Conservation (phyloP, 495 filamentous ascomycete genomes). For the Monascus purpureus region DNA sequence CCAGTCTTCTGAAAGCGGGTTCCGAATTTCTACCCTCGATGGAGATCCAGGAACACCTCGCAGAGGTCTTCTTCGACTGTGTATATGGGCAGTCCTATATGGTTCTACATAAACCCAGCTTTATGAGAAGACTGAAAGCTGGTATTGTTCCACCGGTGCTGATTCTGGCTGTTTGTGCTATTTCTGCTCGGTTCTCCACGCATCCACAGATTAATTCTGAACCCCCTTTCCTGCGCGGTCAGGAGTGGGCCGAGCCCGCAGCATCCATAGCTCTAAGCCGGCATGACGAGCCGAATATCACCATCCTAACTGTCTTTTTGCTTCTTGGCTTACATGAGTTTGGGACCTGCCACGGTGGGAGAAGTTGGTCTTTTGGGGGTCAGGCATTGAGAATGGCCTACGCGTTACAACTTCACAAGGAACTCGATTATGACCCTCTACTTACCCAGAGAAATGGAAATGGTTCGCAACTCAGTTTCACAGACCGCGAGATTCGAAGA, state of each 20-base stretch:
- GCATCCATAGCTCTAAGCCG: slow-evolving; percentile 70
- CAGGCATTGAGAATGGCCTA: slow-evolving; percentile 96
- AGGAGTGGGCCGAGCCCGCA: slow-evolving; percentile 76
- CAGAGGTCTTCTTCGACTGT: slow-evolving; percentile 92
- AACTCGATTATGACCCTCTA: slow-evolving; percentile 76
- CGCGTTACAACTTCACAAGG: slow-evolving; percentile 84
- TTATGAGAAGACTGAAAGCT: slow-evolving; percentile 67
- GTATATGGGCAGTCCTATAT: slow-evolving; percentile 93
- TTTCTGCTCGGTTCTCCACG: slow-evolving; percentile 88
- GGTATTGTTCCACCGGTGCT: slow-evolving; percentile 70
- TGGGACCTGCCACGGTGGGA: slow-evolving; percentile 88
- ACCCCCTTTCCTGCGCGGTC: slow-evolving; percentile 80
- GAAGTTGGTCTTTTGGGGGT: slow-evolving; percentile 89
- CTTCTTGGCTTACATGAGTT: slow-evolving; percentile 90
- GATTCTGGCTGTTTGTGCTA: slow-evolving; percentile 80
- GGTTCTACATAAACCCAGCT: slow-evolving; percentile 92
- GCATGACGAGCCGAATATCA: slow-evolving; percentile 93
- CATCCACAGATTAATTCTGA: slow-evolving; percentile 75
- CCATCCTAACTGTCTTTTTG: slow-evolving; percentile 76
- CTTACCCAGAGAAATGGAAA: slow-evolving; percentile 42
- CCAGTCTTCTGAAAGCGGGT: slow-evolving; percentile 62
- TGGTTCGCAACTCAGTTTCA: slow-evolving; percentile 62
- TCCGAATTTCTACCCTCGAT: slow-evolving; percentile 70
- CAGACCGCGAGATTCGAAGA: slow-evolving; percentile 82
- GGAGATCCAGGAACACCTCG: slow-evolving; percentile 86